These are phyloP conservation scores for Chrysopogon serrulatus DNA, from an alignment of 176 grass and related monocot genomes.

Conservation along the genomic window DNA sequence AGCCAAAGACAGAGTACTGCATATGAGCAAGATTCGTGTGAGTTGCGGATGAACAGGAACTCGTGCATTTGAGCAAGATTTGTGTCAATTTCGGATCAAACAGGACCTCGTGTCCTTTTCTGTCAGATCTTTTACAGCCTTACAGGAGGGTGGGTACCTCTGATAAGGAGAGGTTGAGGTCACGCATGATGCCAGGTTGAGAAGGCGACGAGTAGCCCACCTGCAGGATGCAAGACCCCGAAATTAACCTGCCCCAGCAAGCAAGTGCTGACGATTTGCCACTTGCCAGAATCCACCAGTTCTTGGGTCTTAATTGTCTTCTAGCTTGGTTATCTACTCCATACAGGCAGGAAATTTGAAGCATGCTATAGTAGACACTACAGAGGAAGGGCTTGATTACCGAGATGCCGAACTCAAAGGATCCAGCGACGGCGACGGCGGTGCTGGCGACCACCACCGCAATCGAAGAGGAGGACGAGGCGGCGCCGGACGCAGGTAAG, in stretches of 20 bases:
- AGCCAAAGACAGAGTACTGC: conserved; percentile 82
- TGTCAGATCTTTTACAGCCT: background rate
- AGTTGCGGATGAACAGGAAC: too few species aligned
- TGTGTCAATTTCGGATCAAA: background rate
- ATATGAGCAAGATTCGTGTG: background rate
- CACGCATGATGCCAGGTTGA: conserved; percentile 73
- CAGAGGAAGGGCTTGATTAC: conserved; percentile 9
- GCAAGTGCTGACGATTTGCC: background rate
- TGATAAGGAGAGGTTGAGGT: conserved; percentile 64
- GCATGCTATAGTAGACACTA: background rate
- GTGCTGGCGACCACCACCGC: conserved; percentile 47
- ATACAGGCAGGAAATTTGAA: background rate
- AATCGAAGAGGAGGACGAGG: conserved; percentile 11
- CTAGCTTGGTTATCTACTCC: background rate
- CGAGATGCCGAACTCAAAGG: conserved; percentile 58
- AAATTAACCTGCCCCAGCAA: background rate
- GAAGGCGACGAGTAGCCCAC: conserved; percentile 85
- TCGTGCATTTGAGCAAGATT: conserved; percentile 25
- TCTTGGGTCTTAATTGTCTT: background rate
- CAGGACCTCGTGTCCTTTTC: background rate
- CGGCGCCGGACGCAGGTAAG: background rate
- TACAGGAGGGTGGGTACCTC: conserved; percentile 31
- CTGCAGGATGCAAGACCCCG: conserved; percentile 12
- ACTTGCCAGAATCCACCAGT: background rate
- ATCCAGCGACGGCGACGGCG: conserved; percentile 48